Evolutionary conservation across 2,329 filamentous ascomycete genomes (phyloP).

Genomic region (Pseudocercospora musae): DNA sequence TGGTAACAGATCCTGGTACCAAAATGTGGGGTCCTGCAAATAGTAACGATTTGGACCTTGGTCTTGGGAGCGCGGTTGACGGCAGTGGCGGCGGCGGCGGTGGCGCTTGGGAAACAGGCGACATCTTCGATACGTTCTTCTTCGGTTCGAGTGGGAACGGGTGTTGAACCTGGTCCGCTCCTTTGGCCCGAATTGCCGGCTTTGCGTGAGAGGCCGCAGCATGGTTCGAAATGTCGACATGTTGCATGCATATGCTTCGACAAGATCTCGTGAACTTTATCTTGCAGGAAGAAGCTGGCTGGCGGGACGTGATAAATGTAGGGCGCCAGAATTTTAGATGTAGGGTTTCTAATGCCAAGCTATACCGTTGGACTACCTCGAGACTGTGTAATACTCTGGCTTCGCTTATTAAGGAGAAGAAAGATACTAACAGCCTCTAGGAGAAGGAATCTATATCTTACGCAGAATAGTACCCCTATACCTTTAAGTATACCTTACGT

Average conservation of each 20-base stretch:
- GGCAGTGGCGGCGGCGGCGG: slow-evolving; percentile 39
- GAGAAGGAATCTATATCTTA: too few relatives aligned
- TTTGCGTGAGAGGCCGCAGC: background rate
- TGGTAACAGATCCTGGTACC: slow-evolving; percentile 43
- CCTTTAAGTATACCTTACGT: too few relatives aligned
- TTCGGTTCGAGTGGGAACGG: slow-evolving; percentile 52
- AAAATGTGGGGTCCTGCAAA: slow-evolving; percentile 16
- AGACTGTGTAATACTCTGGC: too few relatives aligned
- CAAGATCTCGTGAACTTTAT: background rate
- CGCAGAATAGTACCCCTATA: too few relatives aligned
- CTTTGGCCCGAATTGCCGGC: background rate
- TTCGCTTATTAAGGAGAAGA: too few relatives aligned
- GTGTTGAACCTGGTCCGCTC: slow-evolving; percentile 1
- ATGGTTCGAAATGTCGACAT: background rate
- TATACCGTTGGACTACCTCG: too few relatives aligned
- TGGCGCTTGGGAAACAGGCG: slow-evolving; percentile 54
- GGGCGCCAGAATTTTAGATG: too few relatives aligned
- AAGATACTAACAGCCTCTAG: too few relatives aligned
- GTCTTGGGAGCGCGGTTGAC: slow-evolving; percentile 42
- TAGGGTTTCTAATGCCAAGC: too few relatives aligned
- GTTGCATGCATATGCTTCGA: background rate
- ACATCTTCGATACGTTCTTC: slow-evolving; percentile 68
- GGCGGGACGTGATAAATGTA: too few relatives aligned
- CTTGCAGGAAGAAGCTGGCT: background rate
- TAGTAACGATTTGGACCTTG: slow-evolving; percentile 53